Percentiles rank a stretch among this genome's conserved stretches.
Conservation (phyloP, 2,329 filamentous ascomycete genomes). For the Scedosporium aurantiacum region DNA sequence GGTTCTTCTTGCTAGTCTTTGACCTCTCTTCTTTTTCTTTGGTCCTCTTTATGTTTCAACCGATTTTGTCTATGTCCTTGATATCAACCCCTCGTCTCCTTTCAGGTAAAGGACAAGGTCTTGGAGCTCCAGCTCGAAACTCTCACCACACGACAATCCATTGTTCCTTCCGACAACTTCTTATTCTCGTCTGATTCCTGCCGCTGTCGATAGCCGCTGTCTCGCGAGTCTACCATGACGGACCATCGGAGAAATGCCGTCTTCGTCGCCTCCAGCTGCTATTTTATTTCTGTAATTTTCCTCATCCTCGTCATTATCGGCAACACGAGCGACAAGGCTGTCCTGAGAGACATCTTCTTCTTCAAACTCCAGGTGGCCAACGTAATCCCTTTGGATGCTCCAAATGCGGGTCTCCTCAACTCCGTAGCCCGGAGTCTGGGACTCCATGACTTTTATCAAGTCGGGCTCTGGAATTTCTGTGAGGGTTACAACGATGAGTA, state of each 20-base stretch:
- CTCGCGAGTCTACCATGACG: neutral
- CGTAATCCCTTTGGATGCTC: slow-evolving; percentile 63
- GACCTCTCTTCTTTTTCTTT: no score
- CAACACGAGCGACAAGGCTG: slow-evolving; percentile 51
- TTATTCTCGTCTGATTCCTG: neutral
- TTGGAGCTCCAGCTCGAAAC: neutral
- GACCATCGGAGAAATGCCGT: slow-evolving; percentile 45
- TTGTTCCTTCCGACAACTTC: neutral
- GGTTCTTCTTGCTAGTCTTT: no score
- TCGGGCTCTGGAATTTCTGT: slow-evolving; percentile 86
- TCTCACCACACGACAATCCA: neutral
- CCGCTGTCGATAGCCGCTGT: neutral
- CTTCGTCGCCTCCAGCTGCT: slow-evolving; percentile 54
- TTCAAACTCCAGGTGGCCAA: slow-evolving; percentile 74
- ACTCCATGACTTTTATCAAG: slow-evolving; percentile 87
- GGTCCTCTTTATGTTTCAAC: no score
- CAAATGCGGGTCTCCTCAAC: slow-evolving; percentile 68
- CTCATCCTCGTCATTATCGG: slow-evolving; percentile 70
- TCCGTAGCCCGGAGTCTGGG: slow-evolving; percentile 77
- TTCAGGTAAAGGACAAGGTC: neutral
- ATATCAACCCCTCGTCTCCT: neutral
- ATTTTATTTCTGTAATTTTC: slow-evolving; percentile 66
- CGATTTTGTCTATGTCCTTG: no score
- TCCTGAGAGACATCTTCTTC: slow-evolving; percentile 67
- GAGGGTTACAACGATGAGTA: slow-evolving; percentile 65